These are phyloP conservation scores for Trichoderma virens DNA, from an alignment of 495 filamentous ascomycete genomes.

Conservation along the genomic window DNA sequence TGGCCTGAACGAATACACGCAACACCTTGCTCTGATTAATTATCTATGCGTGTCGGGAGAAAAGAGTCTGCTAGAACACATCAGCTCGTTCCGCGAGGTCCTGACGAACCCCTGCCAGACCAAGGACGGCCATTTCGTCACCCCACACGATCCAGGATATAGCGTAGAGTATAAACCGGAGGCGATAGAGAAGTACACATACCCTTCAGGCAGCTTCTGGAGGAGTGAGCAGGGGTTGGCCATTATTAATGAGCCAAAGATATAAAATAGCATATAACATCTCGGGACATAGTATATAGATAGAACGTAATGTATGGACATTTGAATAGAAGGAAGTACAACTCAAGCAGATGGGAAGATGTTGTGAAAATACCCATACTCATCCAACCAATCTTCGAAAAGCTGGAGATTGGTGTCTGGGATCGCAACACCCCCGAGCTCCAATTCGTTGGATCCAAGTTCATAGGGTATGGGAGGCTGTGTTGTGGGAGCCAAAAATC, in stretches of 20 bases:
- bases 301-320: not conserved
- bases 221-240: slow-evolving; percentile 2
- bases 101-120: slow-evolving; percentile 75
- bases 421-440: not conserved
- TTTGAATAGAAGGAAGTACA: not conserved
- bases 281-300: not conserved
- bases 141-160: slow-evolving; percentile 75
- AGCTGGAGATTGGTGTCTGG: slow-evolving; percentile 2
- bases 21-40: slow-evolving; percentile 88
- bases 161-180: slow-evolving; percentile 87
- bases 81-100: slow-evolving; percentile 93
- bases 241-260: slow-evolving; percentile 4
- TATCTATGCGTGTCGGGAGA: slow-evolving; percentile 83
- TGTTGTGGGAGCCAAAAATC: not conserved
- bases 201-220: slow-evolving; percentile 33
- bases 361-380: slow-evolving; percentile 10
- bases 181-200: slow-evolving; percentile 72
- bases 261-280: not conserved
- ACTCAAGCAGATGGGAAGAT: slow-evolving; percentile 9
- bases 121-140: slow-evolving; percentile 79
- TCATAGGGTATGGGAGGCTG: not conserved
- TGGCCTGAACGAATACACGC: slow-evolving; percentile 87
- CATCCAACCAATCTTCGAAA: slow-evolving; percentile 9
- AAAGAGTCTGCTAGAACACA: slow-evolving; percentile 77
- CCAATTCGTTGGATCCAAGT: not conserved